Evolutionary conservation across 352 stramenopile species (phyloP).

Genomic region (Pythium biforme): DNA sequence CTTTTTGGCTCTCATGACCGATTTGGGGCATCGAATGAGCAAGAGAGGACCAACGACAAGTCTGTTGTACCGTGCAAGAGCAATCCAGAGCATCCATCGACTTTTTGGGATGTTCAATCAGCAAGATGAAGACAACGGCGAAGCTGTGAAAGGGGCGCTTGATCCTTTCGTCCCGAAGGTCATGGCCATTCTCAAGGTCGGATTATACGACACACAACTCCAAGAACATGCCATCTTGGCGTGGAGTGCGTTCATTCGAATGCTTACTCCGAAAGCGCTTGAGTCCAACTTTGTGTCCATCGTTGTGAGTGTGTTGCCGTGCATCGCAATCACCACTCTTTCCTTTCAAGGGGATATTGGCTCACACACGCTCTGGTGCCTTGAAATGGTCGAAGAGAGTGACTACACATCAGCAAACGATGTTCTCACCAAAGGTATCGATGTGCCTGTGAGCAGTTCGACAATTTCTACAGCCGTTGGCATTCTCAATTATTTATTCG

Average conservation of each 20-base stretch:
- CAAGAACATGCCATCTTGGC: slow-evolving; percentile 61
- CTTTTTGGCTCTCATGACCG: slow-evolving; percentile 84
- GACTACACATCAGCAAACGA: background rate
- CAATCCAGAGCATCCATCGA: slow-evolving; percentile 71
- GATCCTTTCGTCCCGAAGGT: slow-evolving; percentile 88
- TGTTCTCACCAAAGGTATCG: background rate
- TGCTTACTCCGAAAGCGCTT: slow-evolving; percentile 78
- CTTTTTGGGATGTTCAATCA: slow-evolving; percentile 66
- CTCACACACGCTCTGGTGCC: slow-evolving; percentile 12
- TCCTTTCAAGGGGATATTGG: background rate
- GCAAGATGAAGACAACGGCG: slow-evolving; percentile 26
- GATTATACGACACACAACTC: slow-evolving; percentile 52
- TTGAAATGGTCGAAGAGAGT: background rate
- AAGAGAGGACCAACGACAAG: slow-evolving; percentile 33
- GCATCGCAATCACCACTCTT: slow-evolving; percentile 30
- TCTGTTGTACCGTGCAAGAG: slow-evolving; percentile 45
- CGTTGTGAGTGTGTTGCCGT: slow-evolving; percentile 83
- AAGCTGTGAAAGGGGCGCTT: slow-evolving; percentile 44
- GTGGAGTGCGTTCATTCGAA: slow-evolving; percentile 77
- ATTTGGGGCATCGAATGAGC: slow-evolving; percentile 65
- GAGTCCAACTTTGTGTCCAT: slow-evolving; percentile 86
- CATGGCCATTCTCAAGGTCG: slow-evolving; percentile 87
- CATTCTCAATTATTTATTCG: slow-evolving; percentile 61
- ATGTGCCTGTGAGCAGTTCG: background rate
- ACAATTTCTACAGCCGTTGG: slow-evolving; percentile 8